Evolutionary conservation across 202 grass and related monocot genomes (phyloP), one percentile per base, ranked within the genome.

Genomic region (Eragrostis tef): DNA sequence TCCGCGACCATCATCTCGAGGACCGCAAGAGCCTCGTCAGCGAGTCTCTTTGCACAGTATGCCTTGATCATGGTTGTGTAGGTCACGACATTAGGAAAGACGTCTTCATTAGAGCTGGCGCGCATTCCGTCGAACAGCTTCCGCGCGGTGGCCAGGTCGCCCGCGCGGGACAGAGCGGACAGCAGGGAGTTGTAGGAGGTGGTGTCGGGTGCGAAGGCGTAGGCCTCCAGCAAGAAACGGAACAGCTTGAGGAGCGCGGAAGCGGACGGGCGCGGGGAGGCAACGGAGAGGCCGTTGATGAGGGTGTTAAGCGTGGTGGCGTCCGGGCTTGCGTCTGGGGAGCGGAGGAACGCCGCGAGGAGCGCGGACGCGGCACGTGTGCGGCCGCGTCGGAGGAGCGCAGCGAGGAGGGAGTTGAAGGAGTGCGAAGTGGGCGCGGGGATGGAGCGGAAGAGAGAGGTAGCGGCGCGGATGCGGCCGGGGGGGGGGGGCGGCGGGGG

Each of bases 1-100:
- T 74, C 80, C 0, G 43, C 47, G 0, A 41, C 80, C 94, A 97
- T 97, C 59, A 72, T 51, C 17, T 86, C 75, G 66, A 97, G 87
- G 64, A 94, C 68, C 4, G 42, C 13, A 1, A 89, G 65, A 9
- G 91, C 91, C 73, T 94, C 87, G 10, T 88, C 67, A 0, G 81
- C 59, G 1, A 94, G 81, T 14, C 61, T 29, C 47, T 85, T 90
- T 0, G 64, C 78, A 6, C 83, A 97, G 79, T 85, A 94, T 13
- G 87, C 94, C 72, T 75, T 91, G 86, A 97, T 90, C 70, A 97
- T 86, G 29, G 91, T 89, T 6, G 94, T 97, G 78, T 94, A 97
- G 15, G 94, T 84, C 76, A 97, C 64, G 31, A 94, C 89, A 50
- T 90, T 92, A 14, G 91, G 86, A 43, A 7, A 62, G 6, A 24